Evolutionary conservation across 495 filamentous ascomycete genomes (phyloP), one percentile per base, ranked within the genome.

Genomic region (Clavariopsis aquatica): DNA sequence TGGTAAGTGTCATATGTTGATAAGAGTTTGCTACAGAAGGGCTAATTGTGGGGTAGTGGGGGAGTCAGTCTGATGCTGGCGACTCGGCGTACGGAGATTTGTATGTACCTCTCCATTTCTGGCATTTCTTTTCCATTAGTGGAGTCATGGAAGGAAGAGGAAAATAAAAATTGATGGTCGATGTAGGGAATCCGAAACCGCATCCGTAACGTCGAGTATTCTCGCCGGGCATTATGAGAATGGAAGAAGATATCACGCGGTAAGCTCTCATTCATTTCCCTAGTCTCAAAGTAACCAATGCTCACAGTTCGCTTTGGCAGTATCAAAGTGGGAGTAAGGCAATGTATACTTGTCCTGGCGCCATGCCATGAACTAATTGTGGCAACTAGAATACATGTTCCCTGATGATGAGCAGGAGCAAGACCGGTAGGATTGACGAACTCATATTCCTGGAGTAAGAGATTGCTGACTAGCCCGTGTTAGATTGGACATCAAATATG

Each of bases 401-500:
- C 52, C 52, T 8, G 52, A 55, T 38, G 52, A 55, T 28, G 52
- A 58, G 22, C 36, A 58, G 31, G 55, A 58, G 22, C 55, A 45
- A 58, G 55, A 58, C 38, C 38, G 38, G 38, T 43, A 17, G n/a
- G 38, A 34, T 34, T 6, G 31, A 34, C 31, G 12, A 34, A 34
- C 31, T 34, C 6, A 6, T 12, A 12, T 34, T 34, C 31, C 31
- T 6, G 5, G 31, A 34, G 5, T 34, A 34, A 34, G 31, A 12
- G 12, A 5, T 43, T 6, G 13, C 2, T 43, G 38, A 43, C 2
- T 43, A 17, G 38, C n/a, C 38, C 13, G 38, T 17, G 31, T 36
- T 36, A 63, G 60, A 5, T 13, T 63, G n/a, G 60, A 55, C 19
- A 54, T 63, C 41, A 56, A 63, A 46, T 54, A 63, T 28, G 29